These are phyloP conservation scores for Corynespora cassiicola DNA, from an alignment of 2,329 filamentous ascomycete species.

Conservation along the genomic window DNA sequence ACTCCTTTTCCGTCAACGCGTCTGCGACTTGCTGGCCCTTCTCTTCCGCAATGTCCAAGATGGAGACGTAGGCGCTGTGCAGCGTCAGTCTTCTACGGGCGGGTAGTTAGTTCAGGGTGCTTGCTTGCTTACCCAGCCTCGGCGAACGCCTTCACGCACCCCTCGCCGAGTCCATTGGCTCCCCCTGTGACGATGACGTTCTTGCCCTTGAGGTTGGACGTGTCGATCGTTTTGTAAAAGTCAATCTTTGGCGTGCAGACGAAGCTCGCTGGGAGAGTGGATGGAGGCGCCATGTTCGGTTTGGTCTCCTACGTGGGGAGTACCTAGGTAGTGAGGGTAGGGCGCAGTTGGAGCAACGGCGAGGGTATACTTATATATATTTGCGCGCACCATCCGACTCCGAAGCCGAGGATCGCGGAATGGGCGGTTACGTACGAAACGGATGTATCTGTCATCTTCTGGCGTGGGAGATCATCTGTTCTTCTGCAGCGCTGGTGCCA, in stretches of 20 bases:
- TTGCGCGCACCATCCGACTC: too few species aligned
- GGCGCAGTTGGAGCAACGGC: too few species aligned
- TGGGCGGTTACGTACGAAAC: too few species aligned
- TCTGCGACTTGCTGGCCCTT: conserved; percentile 13
- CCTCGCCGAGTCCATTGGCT: conserved; percentile 29
- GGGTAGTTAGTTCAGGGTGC: conserved; percentile 2
- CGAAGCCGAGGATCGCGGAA: too few species aligned
- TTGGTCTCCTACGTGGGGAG: too few species aligned
- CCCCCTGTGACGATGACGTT: conserved; percentile 36
- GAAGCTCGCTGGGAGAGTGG: conserved; percentile 5
- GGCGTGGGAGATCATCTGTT: too few species aligned
- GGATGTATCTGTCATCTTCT: too few species aligned
- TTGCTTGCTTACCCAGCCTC: conserved; percentile 29
- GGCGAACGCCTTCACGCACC: conserved; percentile 24
- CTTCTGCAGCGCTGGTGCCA: too few species aligned
- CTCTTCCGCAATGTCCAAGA: conserved; percentile 28
- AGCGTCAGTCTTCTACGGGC: background rate
- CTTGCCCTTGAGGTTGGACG: conserved; percentile 21
- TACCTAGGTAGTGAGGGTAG: too few species aligned
- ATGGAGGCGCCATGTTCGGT: background rate
- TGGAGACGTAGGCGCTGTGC: conserved; percentile 29
- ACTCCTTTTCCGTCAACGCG: conserved; percentile 11
- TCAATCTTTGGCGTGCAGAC: conserved; percentile 17
- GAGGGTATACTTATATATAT: too few species aligned
- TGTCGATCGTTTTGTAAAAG: conserved; percentile 21